Base-by-base conservation (phyloP, 2,329 filamentous ascomycete species). In the Amauroascus verrucosus region DNA sequence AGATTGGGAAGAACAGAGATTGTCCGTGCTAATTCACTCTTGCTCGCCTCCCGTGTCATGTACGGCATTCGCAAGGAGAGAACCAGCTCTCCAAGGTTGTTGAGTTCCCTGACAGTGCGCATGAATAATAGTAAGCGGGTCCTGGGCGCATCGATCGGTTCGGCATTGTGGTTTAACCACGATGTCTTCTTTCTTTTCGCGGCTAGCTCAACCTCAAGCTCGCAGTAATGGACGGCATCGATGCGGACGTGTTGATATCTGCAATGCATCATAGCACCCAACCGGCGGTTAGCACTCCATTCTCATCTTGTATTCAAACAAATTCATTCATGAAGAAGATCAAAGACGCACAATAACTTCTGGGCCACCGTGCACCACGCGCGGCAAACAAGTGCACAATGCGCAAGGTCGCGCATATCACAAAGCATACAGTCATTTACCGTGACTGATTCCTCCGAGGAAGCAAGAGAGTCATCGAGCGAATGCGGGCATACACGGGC, bases 171-270 rank as follows among this genome's bases (percentile, higher is more conserved):
- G 65, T 87, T 78, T 66, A 88, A 84, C 63, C 83, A 81, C 33
- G 83, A 84, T 55, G 79, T 80, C 57, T 83, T 83, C 67, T 86
- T 88, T 58, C 90, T 85, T 67, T 80, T 83, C 61, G 91, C 87
- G 51, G 86, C 81, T 33, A 95, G 80, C 61, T 85, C 75, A 55
- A 86, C 84, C 70, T 97, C 91, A 62, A 86, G 84, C 59, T 86
- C 82, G 74, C 91, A 97, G 72, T 95, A 96, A 71, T 97, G 91
- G 30, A 96, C 90, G 16, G 86, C 81, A 67, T 97, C 91, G 67
- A 97, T 93, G 56, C 90, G 86, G 60, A 97, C 83, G 73, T 88
- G 90, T 63, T 84, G 83, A 68, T 94, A 95, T 60, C 88, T 94
- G 62, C 33, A 53, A 56, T 61, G 14, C 2, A n/a, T 1, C 9